Percentiles rank a stretch among this genome's conserved stretches.
phyloP scores from a whole-genome alignment of 106 monocot genomes.

The Allium sativum region DNA sequence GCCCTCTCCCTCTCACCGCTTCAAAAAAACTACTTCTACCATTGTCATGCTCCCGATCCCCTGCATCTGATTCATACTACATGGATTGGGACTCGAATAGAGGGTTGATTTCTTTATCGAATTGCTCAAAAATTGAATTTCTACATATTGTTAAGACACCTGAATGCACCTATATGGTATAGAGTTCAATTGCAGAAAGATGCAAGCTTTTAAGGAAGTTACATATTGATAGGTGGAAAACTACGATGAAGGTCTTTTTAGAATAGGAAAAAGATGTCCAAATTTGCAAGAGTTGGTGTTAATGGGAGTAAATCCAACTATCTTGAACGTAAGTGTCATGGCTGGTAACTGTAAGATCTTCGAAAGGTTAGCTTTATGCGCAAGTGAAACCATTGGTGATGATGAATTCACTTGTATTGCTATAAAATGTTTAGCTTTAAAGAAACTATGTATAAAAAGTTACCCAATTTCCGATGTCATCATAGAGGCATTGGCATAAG shows the following conservation, averaged over 20 bases:
- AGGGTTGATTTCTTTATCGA: slow-evolving; percentile 33
- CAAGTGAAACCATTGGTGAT: slow-evolving; percentile 72
- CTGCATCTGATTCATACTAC: background rate
- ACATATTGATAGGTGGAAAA: slow-evolving; percentile 85
- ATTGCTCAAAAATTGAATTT: slow-evolving; percentile 42
- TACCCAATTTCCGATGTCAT: slow-evolving; percentile 70
- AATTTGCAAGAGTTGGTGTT: slow-evolving; percentile 71
- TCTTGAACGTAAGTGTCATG: slow-evolving; percentile 36
- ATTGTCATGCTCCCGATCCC: background rate
- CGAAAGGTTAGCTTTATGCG: slow-evolving; percentile 56
- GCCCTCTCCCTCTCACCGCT: slow-evolving; percentile 4
- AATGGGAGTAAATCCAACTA: slow-evolving; percentile 77
- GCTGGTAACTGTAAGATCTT: slow-evolving; percentile 51
- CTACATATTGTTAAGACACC: slow-evolving; percentile 80
- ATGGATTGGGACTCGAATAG: slow-evolving; percentile 30
- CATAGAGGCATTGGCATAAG: slow-evolving; percentile 53
- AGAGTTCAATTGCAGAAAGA: slow-evolving; percentile 27
- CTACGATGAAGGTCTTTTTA: slow-evolving; percentile 46
- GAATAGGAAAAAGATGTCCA: slow-evolving; percentile 36
- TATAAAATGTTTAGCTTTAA: slow-evolving; percentile 55
- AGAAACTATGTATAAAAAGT: slow-evolving; percentile 70
- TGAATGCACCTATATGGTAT: slow-evolving; percentile 51
- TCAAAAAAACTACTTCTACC: background rate
- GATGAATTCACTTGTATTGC: slow-evolving; percentile 76
- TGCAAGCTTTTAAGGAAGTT: slow-evolving; percentile 63